Base-by-base conservation (phyloP, 805 yeast genomes). In the Saturnispora hagleri region DNA sequence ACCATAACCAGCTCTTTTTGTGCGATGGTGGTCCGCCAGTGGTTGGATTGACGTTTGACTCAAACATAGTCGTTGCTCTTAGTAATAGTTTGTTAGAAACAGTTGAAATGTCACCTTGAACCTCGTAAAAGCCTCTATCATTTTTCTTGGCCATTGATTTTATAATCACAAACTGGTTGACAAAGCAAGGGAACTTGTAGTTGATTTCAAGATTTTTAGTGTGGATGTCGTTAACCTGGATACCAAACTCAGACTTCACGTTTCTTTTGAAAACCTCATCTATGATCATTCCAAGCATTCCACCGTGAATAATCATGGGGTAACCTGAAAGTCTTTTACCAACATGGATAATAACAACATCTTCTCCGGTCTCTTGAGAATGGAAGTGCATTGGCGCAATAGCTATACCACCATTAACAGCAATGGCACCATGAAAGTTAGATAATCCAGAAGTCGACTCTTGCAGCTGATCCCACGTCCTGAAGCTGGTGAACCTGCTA, bases 231-330 rank as follows among this genome's bases (percentile, higher is more conserved):
- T 59, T 3, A n/a, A 50, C 44, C 6, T 40, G 35, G 67, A 70
- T 45, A 5, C 56, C 57, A 20, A 52, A 54, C 31, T 58, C 62
- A 20, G 57, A 55, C 10, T 59, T 56, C 22, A 63, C 58, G 40
- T 58, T 55, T 15, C 60, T 50, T 57, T 82, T 81, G 69, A 83
- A 76, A 6, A 85, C 75, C 58, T 89, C 96, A 61, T 88, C 93
- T 51, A 89, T 69, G 1, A 89, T 69, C 0, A 95, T 82, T 8
- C 90, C 95, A 31, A 89, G 64, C 28, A 90, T 78, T 0, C 97
- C 97, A 3, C 97, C 97, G 63, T 89, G 97, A 3, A 88, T 76
- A 18, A 90, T 68, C 59, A 87, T 83, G 2, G 97, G 97, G 63
- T 84, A 89, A 1, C 97, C 97, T 43, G 91, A 82, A 20, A 89